A percentile compares a stretch with the other conserved stretches of the same genome.
Conservation (phyloP, 2,329 filamentous ascomycete species). For the Pezicula neosporulosa region DNA sequence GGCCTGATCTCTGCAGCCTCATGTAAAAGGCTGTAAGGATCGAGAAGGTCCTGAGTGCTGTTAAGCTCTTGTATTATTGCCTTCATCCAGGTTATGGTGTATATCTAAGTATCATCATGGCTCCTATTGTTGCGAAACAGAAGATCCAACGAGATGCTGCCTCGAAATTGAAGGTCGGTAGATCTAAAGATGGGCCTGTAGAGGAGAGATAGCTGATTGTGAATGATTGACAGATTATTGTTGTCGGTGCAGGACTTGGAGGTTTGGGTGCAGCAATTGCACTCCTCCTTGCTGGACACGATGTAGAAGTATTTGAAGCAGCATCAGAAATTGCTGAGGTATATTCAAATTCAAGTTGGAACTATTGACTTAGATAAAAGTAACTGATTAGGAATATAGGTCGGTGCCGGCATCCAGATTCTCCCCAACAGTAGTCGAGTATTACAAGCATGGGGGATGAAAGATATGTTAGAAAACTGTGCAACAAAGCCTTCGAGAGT, state of each 20-base stretch:
- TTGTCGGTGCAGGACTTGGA: conserved; percentile 54
- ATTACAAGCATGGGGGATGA: conserved; percentile 22
- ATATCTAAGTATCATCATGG: neutral
- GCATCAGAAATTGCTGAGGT: conserved; percentile 38
- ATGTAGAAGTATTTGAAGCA: conserved; percentile 37
- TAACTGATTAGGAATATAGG: conserved; percentile 42
- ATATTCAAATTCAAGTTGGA: conserved; percentile 4
- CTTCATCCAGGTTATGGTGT: neutral
- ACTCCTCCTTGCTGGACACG: conserved; percentile 27
- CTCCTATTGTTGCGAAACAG: conserved; percentile 9
- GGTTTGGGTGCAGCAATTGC: conserved; percentile 40
- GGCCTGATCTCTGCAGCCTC: neutral
- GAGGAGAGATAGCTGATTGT: neutral
- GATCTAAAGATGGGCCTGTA: neutral
- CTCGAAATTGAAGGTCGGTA: conserved; percentile 14
- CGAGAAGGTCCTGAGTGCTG: neutral
- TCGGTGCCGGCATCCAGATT: conserved; percentile 28
- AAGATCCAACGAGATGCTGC: conserved; percentile 12
- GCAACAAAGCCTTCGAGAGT: conserved; percentile 38
- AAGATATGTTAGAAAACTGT: conserved; percentile 7
- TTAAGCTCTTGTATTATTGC: neutral
- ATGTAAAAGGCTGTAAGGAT: neutral
- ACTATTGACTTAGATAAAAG: conserved; percentile 42
- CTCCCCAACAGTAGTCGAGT: conserved; percentile 21
- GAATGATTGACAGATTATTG: conserved; percentile 30